phyloP scores from a whole-genome alignment of 495 filamentous ascomycete species.

The Lasiosphaeria ovina region DNA sequence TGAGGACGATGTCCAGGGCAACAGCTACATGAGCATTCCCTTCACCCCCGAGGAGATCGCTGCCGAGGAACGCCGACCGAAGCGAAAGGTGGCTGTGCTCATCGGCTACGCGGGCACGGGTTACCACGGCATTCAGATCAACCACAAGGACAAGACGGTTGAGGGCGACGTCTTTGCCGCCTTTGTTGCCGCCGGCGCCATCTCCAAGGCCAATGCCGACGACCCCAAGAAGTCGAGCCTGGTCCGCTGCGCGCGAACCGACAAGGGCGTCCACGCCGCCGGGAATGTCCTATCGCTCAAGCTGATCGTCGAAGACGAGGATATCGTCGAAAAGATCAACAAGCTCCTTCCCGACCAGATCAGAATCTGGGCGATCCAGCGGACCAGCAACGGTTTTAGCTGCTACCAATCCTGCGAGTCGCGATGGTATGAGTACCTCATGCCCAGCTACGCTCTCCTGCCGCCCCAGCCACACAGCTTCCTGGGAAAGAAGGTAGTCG shows the following conservation, averaged over 20 bases:
- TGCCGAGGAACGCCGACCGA: conserved; percentile 78
- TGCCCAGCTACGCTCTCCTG: conserved; percentile 85
- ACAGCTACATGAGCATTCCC: conserved; percentile 43
- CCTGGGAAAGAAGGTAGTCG: conserved; percentile 72
- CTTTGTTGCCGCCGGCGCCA: conserved; percentile 83
- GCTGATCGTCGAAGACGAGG: conserved; percentile 86
- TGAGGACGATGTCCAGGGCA: conserved; percentile 40
- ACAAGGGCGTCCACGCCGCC: conserved; percentile 97
- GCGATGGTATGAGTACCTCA: conserved; percentile 92
- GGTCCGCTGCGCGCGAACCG: conserved; percentile 89
- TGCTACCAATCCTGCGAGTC: conserved; percentile 92
- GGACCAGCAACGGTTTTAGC: conserved; percentile 82
- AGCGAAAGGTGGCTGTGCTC: conserved; percentile 92
- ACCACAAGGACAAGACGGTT: conserved; percentile 78
- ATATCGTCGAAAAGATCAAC: conserved; percentile 90
- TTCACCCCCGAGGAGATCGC: conserved; percentile 71
- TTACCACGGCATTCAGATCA: conserved; percentile 94
- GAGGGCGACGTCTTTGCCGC: conserved; percentile 95
- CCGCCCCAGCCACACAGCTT: conserved; percentile 87
- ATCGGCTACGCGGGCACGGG: conserved; percentile 96
- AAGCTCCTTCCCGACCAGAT: conserved; percentile 80
- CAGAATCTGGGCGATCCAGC: conserved; percentile 85
- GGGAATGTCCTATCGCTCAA: conserved; percentile 96
- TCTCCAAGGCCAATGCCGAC: conserved; percentile 92
- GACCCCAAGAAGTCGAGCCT: conserved; percentile 96